phyloP scores from a whole-genome alignment of 371 early-diverging fungal genomes.

The Scutellospora calospora region DNA sequence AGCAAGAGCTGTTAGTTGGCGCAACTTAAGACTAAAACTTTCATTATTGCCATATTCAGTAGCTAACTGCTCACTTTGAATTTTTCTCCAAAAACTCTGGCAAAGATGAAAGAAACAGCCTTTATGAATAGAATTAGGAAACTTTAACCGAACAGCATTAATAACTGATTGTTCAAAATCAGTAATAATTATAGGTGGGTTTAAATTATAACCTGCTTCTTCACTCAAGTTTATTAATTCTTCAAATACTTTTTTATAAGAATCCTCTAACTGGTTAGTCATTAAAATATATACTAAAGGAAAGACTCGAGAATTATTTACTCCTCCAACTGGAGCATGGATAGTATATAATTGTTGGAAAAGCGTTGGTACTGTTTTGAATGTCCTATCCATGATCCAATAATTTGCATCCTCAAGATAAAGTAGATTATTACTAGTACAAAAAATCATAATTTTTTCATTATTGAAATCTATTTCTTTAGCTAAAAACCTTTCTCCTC shows the following conservation, averaged over 20 bases:
- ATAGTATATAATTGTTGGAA: slow-evolving; percentile 17
- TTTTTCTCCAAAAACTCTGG: not conserved
- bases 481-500: not conserved
- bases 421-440: slow-evolving; percentile 1
- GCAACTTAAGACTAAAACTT: slow-evolving; percentile 8
- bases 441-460: slow-evolving; percentile 18
- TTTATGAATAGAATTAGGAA: not conserved
- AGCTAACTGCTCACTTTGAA: not conserved
- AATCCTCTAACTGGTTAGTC: not conserved
- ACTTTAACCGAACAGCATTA: not conserved
- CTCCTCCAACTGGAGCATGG: not conserved
- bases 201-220: not conserved
- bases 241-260: not conserved
- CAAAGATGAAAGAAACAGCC: not conserved
- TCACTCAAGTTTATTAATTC: slow-evolving; percentile 2
- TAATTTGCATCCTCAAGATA: slow-evolving; percentile 4
- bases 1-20: slow-evolving; percentile 12
- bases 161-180: not conserved
- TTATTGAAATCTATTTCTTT: not conserved
- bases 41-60: slow-evolving; percentile 26
- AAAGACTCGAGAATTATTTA: not conserved
- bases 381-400: slow-evolving; percentile 18
- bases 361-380: slow-evolving; percentile 2
- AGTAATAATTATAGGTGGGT: not conserved
- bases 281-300: slow-evolving; percentile 12